Evolutionary conservation across 257 asterid species (phyloP).

Genomic region (Craterostigma plantagineum): DNA sequence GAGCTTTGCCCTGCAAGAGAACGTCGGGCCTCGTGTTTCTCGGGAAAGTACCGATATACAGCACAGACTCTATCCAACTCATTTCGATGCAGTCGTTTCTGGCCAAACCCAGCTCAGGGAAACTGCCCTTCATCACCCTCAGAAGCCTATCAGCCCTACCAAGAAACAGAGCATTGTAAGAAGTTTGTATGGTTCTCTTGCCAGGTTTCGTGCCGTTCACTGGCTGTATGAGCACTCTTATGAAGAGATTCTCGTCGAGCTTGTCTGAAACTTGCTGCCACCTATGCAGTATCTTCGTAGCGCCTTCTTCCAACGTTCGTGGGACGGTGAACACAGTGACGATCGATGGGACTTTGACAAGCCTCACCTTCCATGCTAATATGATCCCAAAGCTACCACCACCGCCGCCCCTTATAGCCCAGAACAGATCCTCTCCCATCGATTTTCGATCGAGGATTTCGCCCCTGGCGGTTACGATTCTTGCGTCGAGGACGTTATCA

Average conservation of each 20-base stretch:
- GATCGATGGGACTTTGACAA: constrained; percentile 9
- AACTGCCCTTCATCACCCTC: constrained; percentile 2
- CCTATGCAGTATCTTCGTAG: constrained; percentile 7
- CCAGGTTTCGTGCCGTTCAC: constrained; percentile 1
- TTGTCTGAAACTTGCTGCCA: constrained; percentile 12
- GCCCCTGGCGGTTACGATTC: background rate
- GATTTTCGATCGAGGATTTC: constrained; percentile 3
- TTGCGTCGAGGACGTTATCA: constrained; percentile 10
- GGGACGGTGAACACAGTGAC: constrained; percentile 15
- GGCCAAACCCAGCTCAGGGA: constrained; percentile 9
- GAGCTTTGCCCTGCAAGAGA: constrained; percentile 9
- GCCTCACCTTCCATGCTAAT: constrained; percentile 9
- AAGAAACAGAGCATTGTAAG: constrained; percentile 9
- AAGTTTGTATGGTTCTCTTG: constrained; percentile 5
- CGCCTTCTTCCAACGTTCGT: constrained; percentile 10
- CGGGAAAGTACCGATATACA: constrained; percentile 7
- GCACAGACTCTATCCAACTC: constrained; percentile 12
- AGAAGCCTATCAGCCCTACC: constrained; percentile 6
- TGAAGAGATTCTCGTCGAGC: constrained; percentile 14
- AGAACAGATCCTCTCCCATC: constrained; percentile 10
- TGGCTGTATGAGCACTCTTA: constrained; percentile 6
- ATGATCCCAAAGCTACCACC: constrained; percentile 12
- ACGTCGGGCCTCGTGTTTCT: constrained; percentile 4
- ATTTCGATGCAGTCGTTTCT: constrained; percentile 7
- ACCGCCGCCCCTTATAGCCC: constrained; percentile 12